Percentiles rank a stretch among this genome's conserved stretches.
These are phyloP conservation scores for Avena insularis DNA, from an alignment of 176 grass and related monocot genomes.

Conservation along the genomic window DNA sequence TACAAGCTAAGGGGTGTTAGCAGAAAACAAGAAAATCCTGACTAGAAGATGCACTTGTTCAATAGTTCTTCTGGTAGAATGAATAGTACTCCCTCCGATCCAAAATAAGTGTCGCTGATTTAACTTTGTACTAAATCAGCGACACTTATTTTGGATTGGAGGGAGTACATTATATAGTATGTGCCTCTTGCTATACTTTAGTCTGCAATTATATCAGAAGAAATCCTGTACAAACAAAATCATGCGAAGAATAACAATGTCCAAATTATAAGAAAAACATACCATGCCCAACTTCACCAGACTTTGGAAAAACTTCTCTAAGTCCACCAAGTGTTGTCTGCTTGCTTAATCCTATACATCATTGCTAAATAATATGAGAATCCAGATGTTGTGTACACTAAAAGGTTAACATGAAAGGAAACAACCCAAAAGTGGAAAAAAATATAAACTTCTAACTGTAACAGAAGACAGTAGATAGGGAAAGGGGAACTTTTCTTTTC, in stretches of 20 bases:
- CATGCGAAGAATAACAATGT: background rate
- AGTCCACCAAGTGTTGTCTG: slow-evolving; percentile 70
- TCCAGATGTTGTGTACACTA: background rate
- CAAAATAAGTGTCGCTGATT: too few species aligned
- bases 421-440: background rate
- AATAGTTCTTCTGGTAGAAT: background rate
- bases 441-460: background rate
- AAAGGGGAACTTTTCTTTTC: background rate
- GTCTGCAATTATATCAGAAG: background rate
- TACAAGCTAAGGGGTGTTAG: background rate
- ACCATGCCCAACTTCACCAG: slow-evolving; percentile 78
- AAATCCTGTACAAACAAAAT: background rate
- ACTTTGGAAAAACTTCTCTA: slow-evolving; percentile 69
- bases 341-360: slow-evolving; percentile 79
- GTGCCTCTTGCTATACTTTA: background rate
- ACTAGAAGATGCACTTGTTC: background rate
- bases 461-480: slow-evolving; percentile 10
- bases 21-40: background rate
- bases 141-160: too few species aligned
- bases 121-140: too few species aligned
- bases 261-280: slow-evolving; percentile 35
- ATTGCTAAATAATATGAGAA: background rate
- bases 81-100: background rate
- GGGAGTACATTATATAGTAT: background rate
- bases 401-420: slow-evolving; percentile 19